Conservation (phyloP, 257 asterid genomes). For the Misopates orontium region DNA sequence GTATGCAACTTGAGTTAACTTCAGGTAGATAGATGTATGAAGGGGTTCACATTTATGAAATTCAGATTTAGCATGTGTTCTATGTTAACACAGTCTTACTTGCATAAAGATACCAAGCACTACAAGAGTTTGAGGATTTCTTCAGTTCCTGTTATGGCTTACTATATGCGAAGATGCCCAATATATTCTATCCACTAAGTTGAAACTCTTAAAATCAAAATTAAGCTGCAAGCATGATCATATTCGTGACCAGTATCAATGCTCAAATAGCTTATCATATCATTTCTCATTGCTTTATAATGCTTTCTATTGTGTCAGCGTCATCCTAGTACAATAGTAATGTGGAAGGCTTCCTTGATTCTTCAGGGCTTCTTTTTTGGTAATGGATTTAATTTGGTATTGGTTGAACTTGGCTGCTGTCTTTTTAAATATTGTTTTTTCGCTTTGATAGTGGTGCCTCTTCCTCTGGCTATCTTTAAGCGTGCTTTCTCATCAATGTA, state of each 20-base stretch:
- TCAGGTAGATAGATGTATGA: neutral
- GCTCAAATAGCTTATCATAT: neutral
- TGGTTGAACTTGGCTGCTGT: neutral
- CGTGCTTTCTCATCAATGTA: neutral
- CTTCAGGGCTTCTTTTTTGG: neutral
- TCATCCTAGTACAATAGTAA: neutral
- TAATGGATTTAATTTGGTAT: neutral
- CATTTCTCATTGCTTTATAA: neutral
- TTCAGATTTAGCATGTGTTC: neutral
- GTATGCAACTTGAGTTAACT: neutral
- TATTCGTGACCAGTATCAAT: neutral
- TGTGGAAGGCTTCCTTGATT: neutral
- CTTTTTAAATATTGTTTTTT: neutral
- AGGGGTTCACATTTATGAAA: neutral
- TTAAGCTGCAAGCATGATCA: slow-evolving; percentile 6
- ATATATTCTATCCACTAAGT: neutral
- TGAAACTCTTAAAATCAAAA: neutral
- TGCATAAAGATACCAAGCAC: neutral
- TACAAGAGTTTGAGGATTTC: neutral
- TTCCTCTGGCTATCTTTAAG: neutral
- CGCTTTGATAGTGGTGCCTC: neutral
- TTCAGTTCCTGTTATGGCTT: neutral
- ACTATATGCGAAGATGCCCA: neutral
- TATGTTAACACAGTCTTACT: neutral
- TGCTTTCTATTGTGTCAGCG: too few relatives aligned